Percentiles rank a stretch among this genome's conserved stretches.
Evolutionary conservation across 2,329 filamentous ascomycete genomes (phyloP).

Genomic region (Alternaria burnsii): DNA sequence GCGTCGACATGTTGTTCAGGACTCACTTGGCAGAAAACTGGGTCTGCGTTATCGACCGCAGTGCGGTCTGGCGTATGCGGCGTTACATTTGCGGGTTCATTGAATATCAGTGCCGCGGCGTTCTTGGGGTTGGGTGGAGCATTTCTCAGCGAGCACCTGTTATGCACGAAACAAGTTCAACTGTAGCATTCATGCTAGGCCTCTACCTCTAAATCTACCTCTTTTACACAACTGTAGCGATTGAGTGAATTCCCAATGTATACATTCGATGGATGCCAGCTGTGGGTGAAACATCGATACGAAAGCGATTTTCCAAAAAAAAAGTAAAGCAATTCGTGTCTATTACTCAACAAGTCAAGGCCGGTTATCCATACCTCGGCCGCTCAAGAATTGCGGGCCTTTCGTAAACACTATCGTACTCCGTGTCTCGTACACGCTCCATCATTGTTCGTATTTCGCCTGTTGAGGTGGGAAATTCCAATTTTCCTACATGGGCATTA

Average conservation of each 20-base stretch:
- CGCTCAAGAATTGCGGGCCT: neutral
- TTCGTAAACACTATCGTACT: neutral
- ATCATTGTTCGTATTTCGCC: constrained; percentile 30
- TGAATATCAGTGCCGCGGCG: constrained; percentile 9
- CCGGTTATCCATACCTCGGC: neutral
- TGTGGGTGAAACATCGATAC: neutral
- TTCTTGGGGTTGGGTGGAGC: constrained; percentile 6
- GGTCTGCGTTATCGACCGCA: constrained; percentile 26
- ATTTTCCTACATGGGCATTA: constrained; percentile 29
- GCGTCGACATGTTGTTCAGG: neutral
- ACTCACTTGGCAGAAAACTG: constrained; percentile 5
- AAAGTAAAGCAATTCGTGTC: neutral
- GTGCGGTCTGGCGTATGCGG: constrained; percentile 30
- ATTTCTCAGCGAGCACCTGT: neutral
- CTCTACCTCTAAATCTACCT: neutral
- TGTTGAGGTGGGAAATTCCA: constrained; percentile 40
- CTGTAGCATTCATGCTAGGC: neutral
- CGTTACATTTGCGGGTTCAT: constrained; percentile 10
- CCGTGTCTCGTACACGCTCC: neutral
- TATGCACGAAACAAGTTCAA: neutral
- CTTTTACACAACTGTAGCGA: neutral
- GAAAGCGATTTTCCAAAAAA: neutral
- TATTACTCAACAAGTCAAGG: neutral
- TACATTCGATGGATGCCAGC: neutral
- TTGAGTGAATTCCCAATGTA: neutral